A percentile compares a stretch with the other conserved stretches of the same genome.
Evolutionary conservation across 1,139 yeast species (phyloP).

Genomic region (Debaryomyces singareniensis): DNA sequence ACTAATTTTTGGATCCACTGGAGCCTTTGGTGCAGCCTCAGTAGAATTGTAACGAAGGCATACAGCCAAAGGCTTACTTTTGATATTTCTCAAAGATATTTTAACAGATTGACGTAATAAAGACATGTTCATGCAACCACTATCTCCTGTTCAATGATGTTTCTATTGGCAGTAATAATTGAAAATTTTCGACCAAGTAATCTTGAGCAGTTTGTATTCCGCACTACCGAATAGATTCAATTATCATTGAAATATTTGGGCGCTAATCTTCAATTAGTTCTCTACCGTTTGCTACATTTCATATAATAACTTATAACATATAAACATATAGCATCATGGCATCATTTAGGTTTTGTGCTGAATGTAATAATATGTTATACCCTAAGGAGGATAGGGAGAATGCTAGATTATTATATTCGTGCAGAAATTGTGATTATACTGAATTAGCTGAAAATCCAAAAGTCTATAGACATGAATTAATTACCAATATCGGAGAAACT

Average conservation of each 20-base stretch:
- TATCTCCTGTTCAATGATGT: no score
- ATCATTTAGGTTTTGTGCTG: conserved; percentile 88
- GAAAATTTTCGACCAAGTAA: conserved; percentile 1
- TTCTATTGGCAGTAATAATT: no score
- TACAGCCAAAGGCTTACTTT: conserved; percentile 19
- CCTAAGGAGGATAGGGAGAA: conserved; percentile 90
- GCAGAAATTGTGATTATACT: conserved; percentile 92
- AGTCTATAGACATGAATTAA: conserved; percentile 89
- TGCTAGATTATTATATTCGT: conserved; percentile 73
- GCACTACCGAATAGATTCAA: no score
- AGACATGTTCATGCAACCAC: conserved; percentile 13
- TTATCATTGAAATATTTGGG: no score
- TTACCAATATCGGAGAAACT: conserved; percentile 85
- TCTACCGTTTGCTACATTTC: no score
- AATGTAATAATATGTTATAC: conserved; percentile 95
- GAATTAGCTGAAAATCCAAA: conserved; percentile 86
- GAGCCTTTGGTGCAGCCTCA: conserved; percentile 31
- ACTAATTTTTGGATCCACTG: conserved; percentile 84
- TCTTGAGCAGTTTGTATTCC: no score
- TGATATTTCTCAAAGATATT: conserved; percentile 28
- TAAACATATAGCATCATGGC: no score
- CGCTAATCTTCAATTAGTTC: no score
- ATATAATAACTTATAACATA: no score
- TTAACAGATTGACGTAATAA: conserved; percentile 35
- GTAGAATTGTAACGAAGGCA: conserved; percentile 52